Base-by-base conservation (phyloP, 345 rosid genomes). In the Citrus sp. region DNA sequence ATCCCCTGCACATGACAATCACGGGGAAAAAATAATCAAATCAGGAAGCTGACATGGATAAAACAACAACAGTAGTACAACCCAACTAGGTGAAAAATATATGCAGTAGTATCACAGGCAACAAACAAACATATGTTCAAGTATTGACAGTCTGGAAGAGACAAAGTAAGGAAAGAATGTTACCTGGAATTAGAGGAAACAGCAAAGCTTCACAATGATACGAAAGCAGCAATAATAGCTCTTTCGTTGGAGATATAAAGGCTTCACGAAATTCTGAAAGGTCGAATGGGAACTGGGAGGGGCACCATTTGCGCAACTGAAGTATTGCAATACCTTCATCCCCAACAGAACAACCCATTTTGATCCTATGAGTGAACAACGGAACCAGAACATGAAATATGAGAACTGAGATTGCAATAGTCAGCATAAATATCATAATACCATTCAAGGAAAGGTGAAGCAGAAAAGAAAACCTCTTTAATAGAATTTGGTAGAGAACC, bases 201-300 rank as follows among this genome's bases (percentile, higher is more conserved):
- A 96, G 80, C 70, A 92, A 75, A 66, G 94, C 95, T 82, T 92
- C 91, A 37, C 87, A 84, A 55, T 94, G 89, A 83, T 90, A 79
- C 0, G 98, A 96, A 55, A 89, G 95, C 81, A 94, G 59, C 70
- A 89, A 80, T 71, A 94, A 60, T 69, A 84, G 85, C 79, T 90
- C 88, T 85, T 92, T 92, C 72, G 95, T 85, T 4, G 99, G 99
- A 76, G 99, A 96, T 40, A 96, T 87, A 83, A 91, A 94, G 80
- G 92, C 99, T 80, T 94, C 97, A 7, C 90, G 92, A 84, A 86
- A 96, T 74, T 96, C 98, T 30, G 98, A 89, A 67, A 89, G 84
- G 67, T 92, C 81, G 67, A 88, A 83, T 73, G 84, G 88, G 84
- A 85, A 77, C 73, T 68, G 84, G 51, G 93, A 85, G 71, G 94